Evolutionary conservation across 2,329 filamentous ascomycete species (phyloP).

Genomic region (Penicillium sp.): DNA sequence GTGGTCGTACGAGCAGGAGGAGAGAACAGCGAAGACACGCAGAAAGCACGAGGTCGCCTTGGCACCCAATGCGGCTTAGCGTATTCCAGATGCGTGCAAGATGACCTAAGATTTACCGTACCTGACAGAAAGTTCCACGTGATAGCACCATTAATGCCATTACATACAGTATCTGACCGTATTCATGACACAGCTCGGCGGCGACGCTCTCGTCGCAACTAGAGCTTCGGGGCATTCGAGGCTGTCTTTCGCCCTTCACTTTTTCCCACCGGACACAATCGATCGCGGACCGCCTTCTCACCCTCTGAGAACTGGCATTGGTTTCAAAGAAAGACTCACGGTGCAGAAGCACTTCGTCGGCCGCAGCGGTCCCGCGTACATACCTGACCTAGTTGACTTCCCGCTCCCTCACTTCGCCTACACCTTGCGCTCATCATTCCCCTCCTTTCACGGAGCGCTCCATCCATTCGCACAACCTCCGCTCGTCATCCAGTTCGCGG

Average conservation of each 20-base stretch:
- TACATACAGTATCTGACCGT: conserved; percentile 6
- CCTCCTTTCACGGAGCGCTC: conserved; percentile 11
- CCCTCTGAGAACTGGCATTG: conserved; percentile 1
- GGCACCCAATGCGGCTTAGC: conserved; percentile 22
- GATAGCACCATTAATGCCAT: neutral
- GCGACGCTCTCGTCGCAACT: conserved; percentile 22
- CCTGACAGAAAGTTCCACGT: conserved; percentile 3
- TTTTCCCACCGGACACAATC: conserved; percentile 7
- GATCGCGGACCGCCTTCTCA: conserved; percentile 4
- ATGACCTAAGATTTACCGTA: conserved; percentile 14
- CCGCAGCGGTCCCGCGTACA: conserved; percentile 19
- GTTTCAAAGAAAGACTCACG: neutral
- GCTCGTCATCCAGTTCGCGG: conserved; percentile 19
- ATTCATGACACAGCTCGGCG: conserved; percentile 11
- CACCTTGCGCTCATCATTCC: conserved; percentile 17
- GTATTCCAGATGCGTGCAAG: neutral
- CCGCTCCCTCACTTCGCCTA: conserved; percentile 19
- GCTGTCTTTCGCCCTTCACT: neutral
- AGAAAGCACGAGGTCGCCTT: conserved; percentile 30
- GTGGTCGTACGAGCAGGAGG: conserved; percentile 20
- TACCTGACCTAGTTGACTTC: conserved; percentile 21
- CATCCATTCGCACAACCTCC: conserved; percentile 15
- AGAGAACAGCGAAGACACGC: conserved; percentile 22
- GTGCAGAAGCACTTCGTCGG: conserved; percentile 4
- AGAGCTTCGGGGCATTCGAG: conserved; percentile 10